Conservation (phyloP, 306 rosid species). For the Datisca glomerata region DNA sequence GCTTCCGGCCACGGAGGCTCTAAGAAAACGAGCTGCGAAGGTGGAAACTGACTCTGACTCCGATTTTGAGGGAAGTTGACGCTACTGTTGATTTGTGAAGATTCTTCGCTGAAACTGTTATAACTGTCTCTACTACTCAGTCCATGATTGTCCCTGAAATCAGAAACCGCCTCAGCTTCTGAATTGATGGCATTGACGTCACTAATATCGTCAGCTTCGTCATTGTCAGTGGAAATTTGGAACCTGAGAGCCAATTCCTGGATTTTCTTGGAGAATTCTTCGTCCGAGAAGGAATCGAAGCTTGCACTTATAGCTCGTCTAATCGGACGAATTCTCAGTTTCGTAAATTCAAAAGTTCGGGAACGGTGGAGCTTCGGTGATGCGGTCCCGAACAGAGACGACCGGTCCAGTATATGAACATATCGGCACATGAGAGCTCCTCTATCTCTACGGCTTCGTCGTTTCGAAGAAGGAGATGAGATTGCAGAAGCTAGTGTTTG, state of each 20-base stretch:
- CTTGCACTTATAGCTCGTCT: constrained; percentile 44
- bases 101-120: neutral
- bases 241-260: constrained; percentile 54
- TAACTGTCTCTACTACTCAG: neutral
- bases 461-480: constrained; percentile 37
- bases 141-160: neutral
- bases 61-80: neutral
- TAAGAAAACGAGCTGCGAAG: neutral
- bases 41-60: constrained; percentile 3
- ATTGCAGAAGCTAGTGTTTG: too few relatives aligned
- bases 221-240: constrained; percentile 12
- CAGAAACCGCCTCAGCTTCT: constrained; percentile 2
- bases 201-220: neutral
- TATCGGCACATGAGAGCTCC: constrained; percentile 19
- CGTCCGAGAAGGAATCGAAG: constrained; percentile 61
- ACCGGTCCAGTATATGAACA: constrained; percentile 19
- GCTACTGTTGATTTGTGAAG: neutral
- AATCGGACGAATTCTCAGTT: constrained; percentile 14
- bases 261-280: constrained; percentile 63
- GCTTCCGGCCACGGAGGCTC: constrained; percentile 15
- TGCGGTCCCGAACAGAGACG: constrained; percentile 24
- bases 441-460: constrained; percentile 24
- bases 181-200: neutral
- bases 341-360: constrained; percentile 20
- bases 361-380: constrained; percentile 24